Percentiles rank a stretch among this genome's conserved stretches.
Conservation (phyloP, 768 basidiomycete genomes). For the Filobasidium floriforme region DNA sequence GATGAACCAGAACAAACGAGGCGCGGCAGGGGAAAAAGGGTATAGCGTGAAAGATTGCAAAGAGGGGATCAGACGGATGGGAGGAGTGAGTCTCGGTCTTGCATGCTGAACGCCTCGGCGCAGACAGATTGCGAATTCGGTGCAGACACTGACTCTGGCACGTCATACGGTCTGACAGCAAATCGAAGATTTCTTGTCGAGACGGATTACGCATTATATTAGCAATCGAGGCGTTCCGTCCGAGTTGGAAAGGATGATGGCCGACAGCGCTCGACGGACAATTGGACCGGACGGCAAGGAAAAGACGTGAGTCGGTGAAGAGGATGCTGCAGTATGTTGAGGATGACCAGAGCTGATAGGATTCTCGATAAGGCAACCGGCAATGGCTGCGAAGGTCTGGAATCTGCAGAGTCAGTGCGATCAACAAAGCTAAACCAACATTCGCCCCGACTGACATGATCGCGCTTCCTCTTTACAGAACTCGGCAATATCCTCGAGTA, state of each 20-base stretch:
- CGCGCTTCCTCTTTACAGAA: slow-evolving; percentile 35
- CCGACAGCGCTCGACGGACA: slow-evolving; percentile 12
- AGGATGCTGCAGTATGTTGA: slow-evolving; percentile 5
- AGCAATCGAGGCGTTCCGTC: slow-evolving; percentile 46
- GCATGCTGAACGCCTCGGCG: background rate
- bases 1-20: background rate
- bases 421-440: background rate
- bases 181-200: slow-evolving; percentile 82
- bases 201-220: slow-evolving; percentile 77
- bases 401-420: slow-evolving; percentile 49
- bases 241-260: slow-evolving; percentile 17
- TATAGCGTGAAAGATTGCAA: slow-evolving; percentile 50
- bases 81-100: slow-evolving; percentile 60
- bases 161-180: slow-evolving; percentile 49
- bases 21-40: slow-evolving; percentile 45
- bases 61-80: slow-evolving; percentile 58
- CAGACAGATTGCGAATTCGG: background rate
- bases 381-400: slow-evolving; percentile 71
- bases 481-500: slow-evolving; percentile 43
- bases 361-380: slow-evolving; percentile 43
- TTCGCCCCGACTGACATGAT: background rate
- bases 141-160: slow-evolving; percentile 8
- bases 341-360: background rate
- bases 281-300: background rate
- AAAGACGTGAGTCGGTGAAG: slow-evolving; percentile 6